Evolutionary conservation across 1,284 basidiomycete species (phyloP), one percentile per base, ranked within the genome.

Genomic region (Ceratobasidium sp.): DNA sequence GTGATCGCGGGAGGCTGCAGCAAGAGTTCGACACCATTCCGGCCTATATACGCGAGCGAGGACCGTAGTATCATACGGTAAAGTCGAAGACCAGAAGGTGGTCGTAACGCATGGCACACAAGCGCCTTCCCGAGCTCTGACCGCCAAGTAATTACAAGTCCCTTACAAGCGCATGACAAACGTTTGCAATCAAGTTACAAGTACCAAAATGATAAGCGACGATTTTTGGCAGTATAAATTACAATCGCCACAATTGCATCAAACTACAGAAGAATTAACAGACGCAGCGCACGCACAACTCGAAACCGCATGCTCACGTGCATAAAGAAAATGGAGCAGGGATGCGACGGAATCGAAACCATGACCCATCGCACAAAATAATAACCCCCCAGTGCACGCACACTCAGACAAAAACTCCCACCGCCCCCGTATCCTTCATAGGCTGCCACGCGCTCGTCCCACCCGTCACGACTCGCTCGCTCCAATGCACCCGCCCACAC

Each of bases 361-460:
- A 2, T n/a, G 2, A 6, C 5, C 7, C 23, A 54, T n/a, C 17
- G 2, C 23, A 3, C 28, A 57, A 57, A 57, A 28, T 26, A 28
- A 13, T n/a, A 57, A 7, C 56, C 17, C 28, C 6, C n/a, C 6
- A 9, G 13, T 10, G 9, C 12, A 28, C n/a, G 6, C 23, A 13
- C 23, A 15, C 56, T 73, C 57, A 73, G 12, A 73, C 57, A 61
- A 73, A 73, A 23, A 62, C 69, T 1, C 57, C 44, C 23, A 73
- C 46, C 10, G 69, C 69, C 12, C 69, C 69, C 20, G 56, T 46
- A 6, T 59, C 69, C 23, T 73, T 59, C 38, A 59, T 50, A 7
- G 69, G 69, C 23, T 48, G n/a, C 69, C 69, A 73, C 23, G n/a
- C 48, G 17, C n/a, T 54, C 68, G 52, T 56, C 7, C 17, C 69